Base-by-base conservation (phyloP, 805 yeast species). In the Myxozyma udenii region DNA sequence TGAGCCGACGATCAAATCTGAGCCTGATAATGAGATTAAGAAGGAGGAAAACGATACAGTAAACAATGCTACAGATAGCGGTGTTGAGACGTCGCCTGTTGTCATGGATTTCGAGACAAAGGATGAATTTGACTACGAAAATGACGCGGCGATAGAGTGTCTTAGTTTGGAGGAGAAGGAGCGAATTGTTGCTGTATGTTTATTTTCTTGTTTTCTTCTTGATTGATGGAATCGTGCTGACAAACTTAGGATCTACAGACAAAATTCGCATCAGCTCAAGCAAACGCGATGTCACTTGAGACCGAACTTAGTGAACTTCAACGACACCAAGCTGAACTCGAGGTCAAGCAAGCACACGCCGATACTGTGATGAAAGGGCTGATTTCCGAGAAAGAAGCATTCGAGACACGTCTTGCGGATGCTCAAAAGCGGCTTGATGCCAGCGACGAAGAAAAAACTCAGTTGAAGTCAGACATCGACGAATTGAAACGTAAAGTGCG, bases 401-500 rank as follows among this genome's bases (percentile, higher is more conserved):
- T 64, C 6, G 67, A 66, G 25, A 51, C 44, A 21, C 43, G 55
- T 19, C 37, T 56, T 7, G 39, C 42, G 42, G 33, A 50, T n/a
- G 63, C 62, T n/a, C 64, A 63, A 30, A 48, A 61, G 16, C 52
- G 60, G 14, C 49, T 61, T 2, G 69, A 67, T 36, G 52, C 62
- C 6, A 46, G 51, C 30, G 59, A 50, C 21, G 39, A 48, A 16
- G 63, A 60, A 19, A 47, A 63, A 36, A 46, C 48, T 24, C 40
- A 62, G 32, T 33, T 54, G 40, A 58, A 53, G 47, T 57, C 62
- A 37, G 56, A 57, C 16, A 62, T 75, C 6, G 62, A 57, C 0
- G 50, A 57, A 0, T 44, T 71, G 3, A 68, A 70, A 19, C 49
- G 41, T 1, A 68, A 67, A 38, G 60, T 73, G 11, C 67, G 64